Evolutionary conservation across 1,284 basidiomycete genomes (phyloP), one percentile per base, ranked within the genome.

Genomic region (Termitomyces sp.): DNA sequence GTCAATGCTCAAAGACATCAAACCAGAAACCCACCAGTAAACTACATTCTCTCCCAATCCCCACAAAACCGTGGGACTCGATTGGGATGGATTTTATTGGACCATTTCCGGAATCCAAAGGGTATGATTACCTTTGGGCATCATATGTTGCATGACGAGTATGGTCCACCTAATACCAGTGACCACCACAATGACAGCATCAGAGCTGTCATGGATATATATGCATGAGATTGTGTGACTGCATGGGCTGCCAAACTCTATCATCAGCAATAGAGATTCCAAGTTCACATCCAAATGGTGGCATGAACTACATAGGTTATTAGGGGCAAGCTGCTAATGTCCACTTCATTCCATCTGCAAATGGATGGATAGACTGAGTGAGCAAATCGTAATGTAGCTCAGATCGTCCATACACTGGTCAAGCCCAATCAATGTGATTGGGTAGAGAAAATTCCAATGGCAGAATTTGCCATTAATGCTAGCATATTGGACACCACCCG

Each of bases 311-410:
- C 64, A 71, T 35, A 35, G 7, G 34, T n/a, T 35, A 26, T 72
- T 1, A 68, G 70, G 3, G 63, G 64, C 0, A 67, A 66, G 43
- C 57, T 74, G 0, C 52, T 68, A 3, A 71, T 77, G 68, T 77
- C 74, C 0, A 76, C 68, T 0, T 65, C 71, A 5, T 77, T 71
- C 50, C 75, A 78, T 38, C 74, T 71, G 0, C 70, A 78, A 50
- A 77, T 64, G 3, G 72, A 75, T 54, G 66, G 72, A 2, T 57
- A 60, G 5, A 68, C 67, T 0, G 71, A 74, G 52, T n/a, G n/a
- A n/a, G n/a, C n/a, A n/a, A n/a, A n/a, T n/a, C 53, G n/a, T n/a
- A n/a, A n/a, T n/a, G n/a, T n/a, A n/a, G n/a, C n/a, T n/a, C n/a
- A n/a, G n/a, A n/a, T n/a, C n/a, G n/a, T n/a, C n/a, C n/a, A n/a